These are phyloP conservation scores for Phascolomyces articulosus DNA, from an alignment of 371 early-diverging fungal genomes.

Conservation along the genomic window DNA sequence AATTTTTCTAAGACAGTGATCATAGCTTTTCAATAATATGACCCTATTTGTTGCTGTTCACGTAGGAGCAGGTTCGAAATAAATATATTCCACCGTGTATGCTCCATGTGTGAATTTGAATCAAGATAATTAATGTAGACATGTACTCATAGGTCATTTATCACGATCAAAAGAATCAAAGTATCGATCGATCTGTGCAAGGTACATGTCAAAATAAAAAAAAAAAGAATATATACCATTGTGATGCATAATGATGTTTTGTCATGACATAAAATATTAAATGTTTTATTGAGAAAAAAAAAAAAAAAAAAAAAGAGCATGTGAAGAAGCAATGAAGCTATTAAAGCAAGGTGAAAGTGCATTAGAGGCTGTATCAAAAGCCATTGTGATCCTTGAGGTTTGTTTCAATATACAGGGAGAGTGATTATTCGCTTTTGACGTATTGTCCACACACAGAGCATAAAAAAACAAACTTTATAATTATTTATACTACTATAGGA, in stretches of 20 bases:
- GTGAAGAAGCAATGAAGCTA: constrained; percentile 27
- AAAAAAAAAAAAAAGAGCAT: constrained; percentile 28
- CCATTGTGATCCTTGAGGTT: constrained; percentile 49
- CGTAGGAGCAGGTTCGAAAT: constrained; percentile 54
- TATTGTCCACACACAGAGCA: background rate
- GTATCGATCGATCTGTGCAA: constrained; percentile 49
- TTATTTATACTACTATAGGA: constrained; percentile 34
- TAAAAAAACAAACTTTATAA: background rate
- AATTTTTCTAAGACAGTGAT: too few relatives aligned
- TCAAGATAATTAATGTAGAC: too few relatives aligned
- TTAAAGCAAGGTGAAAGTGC: constrained; percentile 26
- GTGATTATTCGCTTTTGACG: too few relatives aligned
- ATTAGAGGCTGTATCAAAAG: constrained; percentile 32
- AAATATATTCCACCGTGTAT: background rate
- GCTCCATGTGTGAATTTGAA: too few relatives aligned
- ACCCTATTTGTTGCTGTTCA: constrained; percentile 58
- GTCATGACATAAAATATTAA: too few relatives aligned
- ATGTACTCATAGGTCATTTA: constrained; percentile 25
- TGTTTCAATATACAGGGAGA: background rate
- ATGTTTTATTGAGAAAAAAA: background rate
- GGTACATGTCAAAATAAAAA: too few relatives aligned
- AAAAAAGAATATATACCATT: too few relatives aligned
- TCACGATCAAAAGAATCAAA: constrained; percentile 42
- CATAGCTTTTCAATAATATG: too few relatives aligned
- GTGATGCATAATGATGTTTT: too few relatives aligned